These are phyloP conservation scores for Staphylotrichum tortipilum DNA, from an alignment of 495 filamentous ascomycete species.

Conservation along the genomic window DNA sequence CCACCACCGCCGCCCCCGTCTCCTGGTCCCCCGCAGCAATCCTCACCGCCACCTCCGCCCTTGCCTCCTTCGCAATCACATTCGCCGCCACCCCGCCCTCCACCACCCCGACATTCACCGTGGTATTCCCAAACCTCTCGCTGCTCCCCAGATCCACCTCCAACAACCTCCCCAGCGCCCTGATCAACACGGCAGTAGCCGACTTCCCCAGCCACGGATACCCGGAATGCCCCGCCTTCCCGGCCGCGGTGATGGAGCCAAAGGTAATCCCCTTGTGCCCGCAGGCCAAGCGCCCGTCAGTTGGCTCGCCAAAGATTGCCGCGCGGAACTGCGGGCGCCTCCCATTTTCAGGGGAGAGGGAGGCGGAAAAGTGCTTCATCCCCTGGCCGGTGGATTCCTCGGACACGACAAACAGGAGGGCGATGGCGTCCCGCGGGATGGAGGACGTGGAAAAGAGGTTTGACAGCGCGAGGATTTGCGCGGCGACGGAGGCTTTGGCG, in stretches of 20 bases:
- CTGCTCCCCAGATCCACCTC: slow-evolving; percentile 61
- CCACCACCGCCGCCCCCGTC: slow-evolving; percentile 44
- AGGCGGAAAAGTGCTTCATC: slow-evolving; percentile 61
- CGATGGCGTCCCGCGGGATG: slow-evolving; percentile 42
- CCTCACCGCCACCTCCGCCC: slow-evolving; percentile 57
- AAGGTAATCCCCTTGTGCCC: slow-evolving; percentile 80
- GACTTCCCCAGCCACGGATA: slow-evolving; percentile 80
- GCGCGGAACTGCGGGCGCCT: slow-evolving; percentile 33
- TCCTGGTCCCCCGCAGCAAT: slow-evolving; percentile 63
- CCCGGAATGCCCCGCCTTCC: slow-evolving; percentile 77
- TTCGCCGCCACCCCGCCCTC: slow-evolving; percentile 81
- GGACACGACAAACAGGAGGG: slow-evolving; percentile 81
- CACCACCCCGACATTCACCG: slow-evolving; percentile 73
- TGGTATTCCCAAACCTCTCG: slow-evolving; percentile 73
- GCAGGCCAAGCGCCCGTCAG: slow-evolving; percentile 74
- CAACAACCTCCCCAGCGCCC: slow-evolving; percentile 54
- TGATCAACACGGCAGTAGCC: slow-evolving; percentile 66
- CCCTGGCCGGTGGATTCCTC: slow-evolving; percentile 77
- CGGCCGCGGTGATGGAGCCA: slow-evolving; percentile 55
- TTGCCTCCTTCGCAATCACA: slow-evolving; percentile 69
- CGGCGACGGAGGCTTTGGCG: slow-evolving; percentile 80
- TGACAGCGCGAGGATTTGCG: slow-evolving; percentile 62
- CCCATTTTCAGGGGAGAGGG: no score
- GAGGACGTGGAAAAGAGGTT: slow-evolving; percentile 43
- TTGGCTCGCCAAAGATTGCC: slow-evolving; percentile 88